Percentiles rank a stretch among this genome's conserved stretches.
phyloP scores from a whole-genome alignment of 2,329 filamentous ascomycete genomes.

The Diaporthe ilicicola region DNA sequence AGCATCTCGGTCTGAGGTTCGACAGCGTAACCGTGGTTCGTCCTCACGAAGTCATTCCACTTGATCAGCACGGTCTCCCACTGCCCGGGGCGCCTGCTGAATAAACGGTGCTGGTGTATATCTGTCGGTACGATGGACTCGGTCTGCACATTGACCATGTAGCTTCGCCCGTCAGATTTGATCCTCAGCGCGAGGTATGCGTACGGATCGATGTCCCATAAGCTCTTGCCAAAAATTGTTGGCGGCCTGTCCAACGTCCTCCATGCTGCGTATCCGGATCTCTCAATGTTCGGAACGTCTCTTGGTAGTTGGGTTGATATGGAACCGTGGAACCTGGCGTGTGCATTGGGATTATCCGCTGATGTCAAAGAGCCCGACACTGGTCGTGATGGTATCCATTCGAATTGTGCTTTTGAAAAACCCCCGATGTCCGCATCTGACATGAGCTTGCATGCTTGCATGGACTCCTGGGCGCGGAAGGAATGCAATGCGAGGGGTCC shows the following conservation, averaged over 20 bases:
- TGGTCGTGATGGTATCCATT: slow-evolving; percentile 59
- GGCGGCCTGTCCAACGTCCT: slow-evolving; percentile 79
- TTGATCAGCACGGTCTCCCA: slow-evolving; percentile 97
- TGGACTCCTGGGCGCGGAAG: slow-evolving; percentile 62
- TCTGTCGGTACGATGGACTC: slow-evolving; percentile 95
- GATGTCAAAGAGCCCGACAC: slow-evolving; percentile 36
- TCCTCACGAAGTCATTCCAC: slow-evolving; percentile 93
- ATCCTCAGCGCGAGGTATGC: slow-evolving; percentile 86
- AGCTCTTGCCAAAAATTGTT: slow-evolving; percentile 84
- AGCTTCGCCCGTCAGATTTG: slow-evolving; percentile 89
- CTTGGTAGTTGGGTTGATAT: slow-evolving; percentile 88
- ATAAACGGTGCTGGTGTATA: slow-evolving; percentile 92
- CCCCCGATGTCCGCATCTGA: slow-evolving; percentile 88
- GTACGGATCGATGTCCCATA: slow-evolving; percentile 93
- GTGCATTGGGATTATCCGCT: slow-evolving; percentile 53
- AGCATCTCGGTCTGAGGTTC: slow-evolving; percentile 93
- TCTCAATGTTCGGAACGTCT: slow-evolving; percentile 76
- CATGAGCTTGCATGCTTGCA: slow-evolving; percentile 76
- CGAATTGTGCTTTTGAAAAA: slow-evolving; percentile 78
- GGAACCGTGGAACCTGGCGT: slow-evolving; percentile 84
- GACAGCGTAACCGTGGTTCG: slow-evolving; percentile 89
- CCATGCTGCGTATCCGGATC: slow-evolving; percentile 90
- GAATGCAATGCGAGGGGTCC: slow-evolving; percentile 71
- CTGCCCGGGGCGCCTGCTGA: slow-evolving; percentile 77
- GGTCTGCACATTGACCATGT: slow-evolving; percentile 95